phyloP scores from a whole-genome alignment of 1,139 yeast genomes.

The Kazachstania sp. region DNA sequence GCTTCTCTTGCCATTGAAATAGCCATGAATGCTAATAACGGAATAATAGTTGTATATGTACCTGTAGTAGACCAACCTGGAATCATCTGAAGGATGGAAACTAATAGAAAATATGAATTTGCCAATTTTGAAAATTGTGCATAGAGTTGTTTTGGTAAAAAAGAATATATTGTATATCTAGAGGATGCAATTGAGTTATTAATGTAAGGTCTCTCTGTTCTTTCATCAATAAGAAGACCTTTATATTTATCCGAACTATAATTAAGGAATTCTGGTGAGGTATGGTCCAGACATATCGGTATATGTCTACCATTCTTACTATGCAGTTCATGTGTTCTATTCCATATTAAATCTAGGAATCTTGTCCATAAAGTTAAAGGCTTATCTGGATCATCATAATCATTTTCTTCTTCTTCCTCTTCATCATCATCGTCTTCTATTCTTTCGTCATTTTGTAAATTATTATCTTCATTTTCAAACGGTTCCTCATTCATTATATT shows the following conservation, averaged over 20 bases:
- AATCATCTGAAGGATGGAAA: slow-evolving; percentile 88
- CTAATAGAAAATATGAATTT: slow-evolving; percentile 73
- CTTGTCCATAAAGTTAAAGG: slow-evolving; percentile 16
- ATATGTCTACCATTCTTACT: slow-evolving; percentile 66
- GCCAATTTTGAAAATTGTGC: slow-evolving; percentile 93
- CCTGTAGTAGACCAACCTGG: slow-evolving; percentile 99
- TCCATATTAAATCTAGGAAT: slow-evolving; percentile 26
- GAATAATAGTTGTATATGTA: slow-evolving; percentile 87
- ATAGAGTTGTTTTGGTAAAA: slow-evolving; percentile 76
- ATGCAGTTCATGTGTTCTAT: slow-evolving; percentile 25
- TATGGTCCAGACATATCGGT: slow-evolving; percentile 48
- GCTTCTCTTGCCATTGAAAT: slow-evolving; percentile 91
- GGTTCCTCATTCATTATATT: too few species aligned
- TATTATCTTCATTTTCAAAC: slow-evolving; percentile 5
- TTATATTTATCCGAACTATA: slow-evolving; percentile 13
- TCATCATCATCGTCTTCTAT: not conserved
- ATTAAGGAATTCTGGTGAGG: slow-evolving; percentile 15
- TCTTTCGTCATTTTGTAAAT: not conserved
- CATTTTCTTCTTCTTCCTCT: slow-evolving; percentile 10
- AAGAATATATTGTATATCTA: slow-evolving; percentile 70
- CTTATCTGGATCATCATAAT: slow-evolving; percentile 9
- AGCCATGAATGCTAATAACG: slow-evolving; percentile 76
- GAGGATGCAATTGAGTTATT: slow-evolving; percentile 76
- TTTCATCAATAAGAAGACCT: slow-evolving; percentile 49
- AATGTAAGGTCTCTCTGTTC: slow-evolving; percentile 51